These are phyloP conservation scores for Thalassiosira allenii DNA, from an alignment of 352 stramenopile genomes.

Conservation along the genomic window DNA sequence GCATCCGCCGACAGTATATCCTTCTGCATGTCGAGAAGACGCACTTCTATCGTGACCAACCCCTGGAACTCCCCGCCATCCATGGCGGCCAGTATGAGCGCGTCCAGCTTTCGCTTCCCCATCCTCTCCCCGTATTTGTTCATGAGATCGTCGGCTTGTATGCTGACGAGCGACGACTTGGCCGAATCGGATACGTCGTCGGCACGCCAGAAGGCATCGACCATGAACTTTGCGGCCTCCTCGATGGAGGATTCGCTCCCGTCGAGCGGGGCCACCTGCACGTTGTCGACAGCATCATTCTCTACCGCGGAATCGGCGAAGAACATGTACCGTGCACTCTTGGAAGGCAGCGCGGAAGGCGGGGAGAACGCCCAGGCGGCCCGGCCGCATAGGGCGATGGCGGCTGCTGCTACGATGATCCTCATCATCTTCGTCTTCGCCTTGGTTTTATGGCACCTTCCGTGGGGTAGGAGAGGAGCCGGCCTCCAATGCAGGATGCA, in stretches of 20 bases:
- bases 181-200: slow-evolving; percentile 31
- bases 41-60: slow-evolving; percentile 66
- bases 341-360: background rate
- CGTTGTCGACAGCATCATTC: background rate
- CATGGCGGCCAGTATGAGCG: slow-evolving; percentile 46
- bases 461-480: too few relatives aligned
- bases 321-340: slow-evolving; percentile 3
- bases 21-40: slow-evolving; percentile 56
- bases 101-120: slow-evolving; percentile 63
- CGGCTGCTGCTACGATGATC: too few relatives aligned
- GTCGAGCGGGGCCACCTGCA: slow-evolving; percentile 22
- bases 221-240: slow-evolving; percentile 63
- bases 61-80: slow-evolving; percentile 53
- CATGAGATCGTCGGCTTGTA: slow-evolving; percentile 64
- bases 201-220: slow-evolving; percentile 69
- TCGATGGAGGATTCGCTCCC: slow-evolving; percentile 60
- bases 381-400: too few relatives aligned
- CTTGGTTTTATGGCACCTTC: too few relatives aligned
- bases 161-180: slow-evolving; percentile 45
- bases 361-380: background rate
- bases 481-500: too few relatives aligned
- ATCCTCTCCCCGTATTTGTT: slow-evolving; percentile 73
- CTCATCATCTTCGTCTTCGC: too few relatives aligned
- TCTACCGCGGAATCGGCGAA: too few relatives aligned
- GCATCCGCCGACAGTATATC: slow-evolving; percentile 53